Percentiles rank a stretch among this genome's conserved stretches.
Evolutionary conservation across 2,329 filamentous ascomycete genomes (phyloP).

Genomic region (Fusarium sp.): DNA sequence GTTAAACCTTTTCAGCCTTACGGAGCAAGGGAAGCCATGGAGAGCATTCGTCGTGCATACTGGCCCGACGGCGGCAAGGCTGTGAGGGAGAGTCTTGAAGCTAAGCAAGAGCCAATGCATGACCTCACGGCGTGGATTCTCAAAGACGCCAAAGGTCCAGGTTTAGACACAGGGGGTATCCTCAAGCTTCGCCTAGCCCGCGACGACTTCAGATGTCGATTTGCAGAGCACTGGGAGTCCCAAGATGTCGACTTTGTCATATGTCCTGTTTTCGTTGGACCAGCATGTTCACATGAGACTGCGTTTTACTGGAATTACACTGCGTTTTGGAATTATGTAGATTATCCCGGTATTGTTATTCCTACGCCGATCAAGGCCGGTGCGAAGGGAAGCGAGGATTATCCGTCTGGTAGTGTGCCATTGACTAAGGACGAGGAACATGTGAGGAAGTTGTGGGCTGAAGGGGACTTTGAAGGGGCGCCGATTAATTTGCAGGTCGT

Average conservation of each 20-base stretch:
- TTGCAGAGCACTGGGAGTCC: constrained; percentile 50
- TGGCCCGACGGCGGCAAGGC: constrained; percentile 45
- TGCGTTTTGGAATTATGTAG: constrained; percentile 53
- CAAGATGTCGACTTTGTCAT: constrained; percentile 54
- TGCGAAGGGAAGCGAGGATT: not conserved
- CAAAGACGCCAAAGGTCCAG: constrained; percentile 27
- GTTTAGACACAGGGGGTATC: constrained; percentile 31
- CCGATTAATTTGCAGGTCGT: constrained; percentile 52
- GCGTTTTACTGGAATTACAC: constrained; percentile 53
- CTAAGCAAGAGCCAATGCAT: constrained; percentile 46
- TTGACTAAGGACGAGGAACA: constrained; percentile 26
- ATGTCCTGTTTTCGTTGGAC: constrained; percentile 37
- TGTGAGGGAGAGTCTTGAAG: constrained; percentile 22
- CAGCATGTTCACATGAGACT: constrained; percentile 52
- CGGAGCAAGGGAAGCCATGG: constrained; percentile 22
- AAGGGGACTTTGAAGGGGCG: constrained; percentile 51
- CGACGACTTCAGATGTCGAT: constrained; percentile 49
- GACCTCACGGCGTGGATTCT: constrained; percentile 46
- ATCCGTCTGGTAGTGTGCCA: not conserved
- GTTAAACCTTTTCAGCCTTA: constrained; percentile 31
- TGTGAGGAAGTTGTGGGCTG: constrained; percentile 49
- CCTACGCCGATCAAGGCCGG: constrained; percentile 48
- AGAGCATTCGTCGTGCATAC: constrained; percentile 31
- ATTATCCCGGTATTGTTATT: constrained; percentile 51
- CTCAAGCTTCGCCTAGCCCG: constrained; percentile 41